Conservation (phyloP, 371 early-diverging fungal species). For the Mucor plumbeus region DNA sequence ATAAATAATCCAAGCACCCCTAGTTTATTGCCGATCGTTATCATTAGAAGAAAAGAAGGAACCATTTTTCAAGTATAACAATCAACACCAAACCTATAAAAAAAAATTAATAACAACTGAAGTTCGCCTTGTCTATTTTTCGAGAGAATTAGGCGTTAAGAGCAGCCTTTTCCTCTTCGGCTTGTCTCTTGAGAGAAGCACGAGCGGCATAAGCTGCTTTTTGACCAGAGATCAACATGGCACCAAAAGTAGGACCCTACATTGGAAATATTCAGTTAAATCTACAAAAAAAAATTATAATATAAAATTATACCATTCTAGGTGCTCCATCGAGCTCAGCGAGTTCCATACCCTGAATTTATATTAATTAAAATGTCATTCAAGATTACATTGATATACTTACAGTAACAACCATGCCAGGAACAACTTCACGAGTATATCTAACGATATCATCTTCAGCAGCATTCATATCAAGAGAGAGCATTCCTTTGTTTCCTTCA, state of each 20-base stretch:
- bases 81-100: slow-evolving; percentile 20
- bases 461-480: slow-evolving; percentile 74
- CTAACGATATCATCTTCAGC: slow-evolving; percentile 76
- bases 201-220: slow-evolving; percentile 71
- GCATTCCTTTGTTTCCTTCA: slow-evolving; percentile 68
- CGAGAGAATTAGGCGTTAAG: slow-evolving; percentile 13
- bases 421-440: slow-evolving; percentile 74
- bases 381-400: not conserved
- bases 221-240: slow-evolving; percentile 76
- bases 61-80: not conserved
- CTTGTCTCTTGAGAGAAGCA: slow-evolving; percentile 45
- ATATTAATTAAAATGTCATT: slow-evolving; percentile 2
- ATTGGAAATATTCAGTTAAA: not conserved
- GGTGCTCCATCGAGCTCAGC: slow-evolving; percentile 66
- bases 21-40: slow-evolving; percentile 37
- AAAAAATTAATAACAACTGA: slow-evolving; percentile 28
- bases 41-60: slow-evolving; percentile 7
- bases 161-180: slow-evolving; percentile 23
- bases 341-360: slow-evolving; percentile 67
- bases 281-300: not conserved
- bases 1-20: slow-evolving; percentile 46
- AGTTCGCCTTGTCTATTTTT: slow-evolving; percentile 12
- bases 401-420: slow-evolving; percentile 71
- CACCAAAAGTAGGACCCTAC: slow-evolving; percentile 73
- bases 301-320: slow-evolving; percentile 47